Percentiles rank a stretch among this genome's conserved stretches.
phyloP scores from a whole-genome alignment of 805 yeast species.

The Metschnikowia kofuensis region DNA sequence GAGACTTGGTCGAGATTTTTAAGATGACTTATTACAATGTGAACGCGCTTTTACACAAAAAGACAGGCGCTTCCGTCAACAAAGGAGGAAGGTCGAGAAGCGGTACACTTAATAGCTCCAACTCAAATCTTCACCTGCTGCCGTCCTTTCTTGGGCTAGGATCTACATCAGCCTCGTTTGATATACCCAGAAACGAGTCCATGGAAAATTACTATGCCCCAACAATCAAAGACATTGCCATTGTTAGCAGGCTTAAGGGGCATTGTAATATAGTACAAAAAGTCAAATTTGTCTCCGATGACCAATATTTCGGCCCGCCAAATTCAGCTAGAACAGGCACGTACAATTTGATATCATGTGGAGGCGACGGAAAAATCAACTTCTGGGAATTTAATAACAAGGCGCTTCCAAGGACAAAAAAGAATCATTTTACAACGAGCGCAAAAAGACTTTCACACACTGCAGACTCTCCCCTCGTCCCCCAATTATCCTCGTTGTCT shows the following conservation, averaged over 20 bases:
- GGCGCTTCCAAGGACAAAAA: constrained; percentile 37
- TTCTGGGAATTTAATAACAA: constrained; percentile 45
- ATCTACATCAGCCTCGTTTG: constrained; percentile 22
- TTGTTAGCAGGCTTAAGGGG: constrained; percentile 38
- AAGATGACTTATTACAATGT: constrained; percentile 41
- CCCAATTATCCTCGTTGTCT: constrained; percentile 3
- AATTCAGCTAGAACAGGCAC: constrained; percentile 5
- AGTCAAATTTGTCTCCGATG: constrained; percentile 27
- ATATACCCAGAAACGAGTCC: constrained; percentile 17
- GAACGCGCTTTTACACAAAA: constrained; percentile 27
- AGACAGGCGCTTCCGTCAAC: not conserved
- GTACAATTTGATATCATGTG: constrained; percentile 37
- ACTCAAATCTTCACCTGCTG: constrained; percentile 14
- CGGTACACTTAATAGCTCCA: constrained; percentile 35
- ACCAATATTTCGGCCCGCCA: constrained; percentile 10
- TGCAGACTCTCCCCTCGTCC: constrained; percentile 2
- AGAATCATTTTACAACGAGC: constrained; percentile 13
- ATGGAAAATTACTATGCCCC: constrained; percentile 27
- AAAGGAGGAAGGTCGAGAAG: constrained; percentile 33
- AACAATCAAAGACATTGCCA: constrained; percentile 33
- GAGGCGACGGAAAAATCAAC: constrained; percentile 39
- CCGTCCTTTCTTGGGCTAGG: constrained; percentile 23
- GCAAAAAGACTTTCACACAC: constrained; percentile 4
- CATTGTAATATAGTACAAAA: constrained; percentile 36
- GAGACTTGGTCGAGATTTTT: constrained; percentile 46